A percentile compares a stretch with the other conserved stretches of the same genome.
phyloP scores from a whole-genome alignment of 2,329 filamentous ascomycete species.

The Aureobasidium subglaciale region DNA sequence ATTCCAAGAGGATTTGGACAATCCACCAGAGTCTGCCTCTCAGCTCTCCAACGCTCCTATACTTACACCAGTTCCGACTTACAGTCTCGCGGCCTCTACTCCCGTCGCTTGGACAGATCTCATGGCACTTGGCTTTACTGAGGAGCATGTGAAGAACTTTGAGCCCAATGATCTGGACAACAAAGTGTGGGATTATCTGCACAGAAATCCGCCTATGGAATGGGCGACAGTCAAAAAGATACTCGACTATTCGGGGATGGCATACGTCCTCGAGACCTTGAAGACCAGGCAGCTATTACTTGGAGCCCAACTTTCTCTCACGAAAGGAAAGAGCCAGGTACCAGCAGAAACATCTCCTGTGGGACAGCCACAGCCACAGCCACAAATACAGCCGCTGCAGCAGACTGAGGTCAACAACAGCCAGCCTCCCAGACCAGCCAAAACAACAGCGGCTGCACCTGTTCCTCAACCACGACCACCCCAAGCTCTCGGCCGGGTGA shows the following conservation, averaged over 20 bases:
- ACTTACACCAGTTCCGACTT: neutral
- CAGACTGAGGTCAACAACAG: no score
- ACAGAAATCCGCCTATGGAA: neutral
- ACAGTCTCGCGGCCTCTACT: no score
- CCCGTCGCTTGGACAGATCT: no score
- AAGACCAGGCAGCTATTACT: neutral
- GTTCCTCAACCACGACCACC: no score
- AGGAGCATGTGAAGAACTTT: neutral
- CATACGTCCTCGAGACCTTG: neutral
- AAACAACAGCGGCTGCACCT: neutral
- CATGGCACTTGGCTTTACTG: no score
- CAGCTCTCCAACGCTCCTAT: no score
- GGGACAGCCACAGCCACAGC: no score
- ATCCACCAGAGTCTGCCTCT: neutral
- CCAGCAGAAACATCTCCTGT: neutral
- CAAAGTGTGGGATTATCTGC: neutral
- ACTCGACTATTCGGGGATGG: neutral
- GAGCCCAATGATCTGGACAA: neutral
- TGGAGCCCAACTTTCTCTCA: neutral
- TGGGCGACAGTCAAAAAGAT: neutral
- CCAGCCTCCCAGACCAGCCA: no score
- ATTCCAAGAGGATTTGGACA: neutral
- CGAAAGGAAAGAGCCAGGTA: neutral
- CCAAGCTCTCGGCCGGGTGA: no score
- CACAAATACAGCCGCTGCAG: no score